phyloP scores from a whole-genome alignment of 352 stramenopile species.

The Aphanomyces stellatus region DNA sequence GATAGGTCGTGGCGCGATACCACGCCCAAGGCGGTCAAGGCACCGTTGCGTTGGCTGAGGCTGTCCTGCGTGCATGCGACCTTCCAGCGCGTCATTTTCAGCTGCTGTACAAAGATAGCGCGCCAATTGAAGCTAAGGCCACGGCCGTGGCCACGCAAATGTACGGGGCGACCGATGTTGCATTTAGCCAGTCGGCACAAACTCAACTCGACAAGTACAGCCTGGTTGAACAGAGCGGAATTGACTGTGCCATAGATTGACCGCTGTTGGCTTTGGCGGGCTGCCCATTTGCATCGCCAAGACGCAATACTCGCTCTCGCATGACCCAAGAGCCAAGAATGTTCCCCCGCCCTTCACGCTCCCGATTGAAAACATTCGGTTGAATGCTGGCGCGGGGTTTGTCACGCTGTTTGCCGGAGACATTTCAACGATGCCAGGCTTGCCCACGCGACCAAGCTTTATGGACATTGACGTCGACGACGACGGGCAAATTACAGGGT shows the following conservation, averaged over 20 bases:
- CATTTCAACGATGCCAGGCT: slow-evolving; percentile 98
- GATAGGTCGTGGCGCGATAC: slow-evolving; percentile 23
- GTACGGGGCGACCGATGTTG: slow-evolving; percentile 68
- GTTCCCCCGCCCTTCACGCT: slow-evolving; percentile 92
- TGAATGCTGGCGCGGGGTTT: slow-evolving; percentile 91
- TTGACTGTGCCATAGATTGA: background rate
- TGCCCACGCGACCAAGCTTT: slow-evolving; percentile 96
- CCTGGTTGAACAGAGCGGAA: slow-evolving; percentile 21
- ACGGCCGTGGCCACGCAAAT: slow-evolving; percentile 94
- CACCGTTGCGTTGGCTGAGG: slow-evolving; percentile 85
- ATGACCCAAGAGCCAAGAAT: slow-evolving; percentile 89
- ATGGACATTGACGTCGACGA: slow-evolving; percentile 97
- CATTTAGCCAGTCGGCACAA: slow-evolving; percentile 51
- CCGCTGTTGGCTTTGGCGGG: slow-evolving; percentile 35
- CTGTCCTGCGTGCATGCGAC: slow-evolving; percentile 89
- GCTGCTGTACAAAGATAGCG: slow-evolving; percentile 92
- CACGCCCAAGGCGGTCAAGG: slow-evolving; percentile 93
- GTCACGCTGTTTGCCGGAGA: slow-evolving; percentile 91
- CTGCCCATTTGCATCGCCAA: slow-evolving; percentile 97
- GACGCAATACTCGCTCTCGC: slow-evolving; percentile 97
- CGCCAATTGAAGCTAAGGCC: slow-evolving; percentile 93
- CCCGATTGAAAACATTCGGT: slow-evolving; percentile 92
- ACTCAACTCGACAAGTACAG: slow-evolving; percentile 70
- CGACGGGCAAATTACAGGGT: slow-evolving; percentile 93
- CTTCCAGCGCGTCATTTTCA: slow-evolving; percentile 81